Base-by-base conservation (phyloP, 2,329 filamentous ascomycete genomes). In the Helotiales sp. region DNA sequence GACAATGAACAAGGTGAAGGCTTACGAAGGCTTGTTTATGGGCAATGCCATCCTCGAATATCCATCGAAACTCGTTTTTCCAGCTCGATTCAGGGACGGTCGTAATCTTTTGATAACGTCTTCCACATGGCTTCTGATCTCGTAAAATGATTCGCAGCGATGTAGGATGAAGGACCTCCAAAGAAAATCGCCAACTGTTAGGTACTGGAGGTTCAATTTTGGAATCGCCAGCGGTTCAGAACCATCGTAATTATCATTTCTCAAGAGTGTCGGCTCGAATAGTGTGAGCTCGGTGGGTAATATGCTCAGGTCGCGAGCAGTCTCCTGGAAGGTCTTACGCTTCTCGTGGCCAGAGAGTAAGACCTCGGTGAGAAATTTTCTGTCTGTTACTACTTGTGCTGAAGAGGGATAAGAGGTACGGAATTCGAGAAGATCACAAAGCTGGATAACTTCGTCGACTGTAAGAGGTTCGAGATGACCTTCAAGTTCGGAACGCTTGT, bases 141-240 rank as follows among this genome's bases (percentile, higher is more conserved):
- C 90, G 72, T 96, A 98, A 71, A 98, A 97, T 0, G 93, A 84
- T 73, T 99, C 95, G 58, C 88, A 90, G 38, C 93, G 86, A 71
- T 96, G 95, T 8, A 99, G 78, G 13, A 96, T 81, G 68, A 98
- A 88, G 0, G 93, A 92, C 61, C 96, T 85, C 92, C 93, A 99
- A n/a, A 99, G 76, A 67, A 99, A 99, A 73, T 99, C 95, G 2
- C 92, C 92, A 51, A 96, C 85, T 2, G 93, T 96, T 13, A 99
- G 80, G 73, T 99, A 99, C 70, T 99, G 95, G 27, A 99, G 78
- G 67, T 97, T 99, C 46, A 98, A 76, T 72, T 99, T 99, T 2
- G 95, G 95, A 42, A 99, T 85, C 2, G 95, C 91, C 57, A 99
- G 79, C 5, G 95, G 93, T 48, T 85, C 85, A 24, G 91, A 92